Conservation (phyloP, 495 filamentous ascomycete species). For the Xylaria cubensis region DNA sequence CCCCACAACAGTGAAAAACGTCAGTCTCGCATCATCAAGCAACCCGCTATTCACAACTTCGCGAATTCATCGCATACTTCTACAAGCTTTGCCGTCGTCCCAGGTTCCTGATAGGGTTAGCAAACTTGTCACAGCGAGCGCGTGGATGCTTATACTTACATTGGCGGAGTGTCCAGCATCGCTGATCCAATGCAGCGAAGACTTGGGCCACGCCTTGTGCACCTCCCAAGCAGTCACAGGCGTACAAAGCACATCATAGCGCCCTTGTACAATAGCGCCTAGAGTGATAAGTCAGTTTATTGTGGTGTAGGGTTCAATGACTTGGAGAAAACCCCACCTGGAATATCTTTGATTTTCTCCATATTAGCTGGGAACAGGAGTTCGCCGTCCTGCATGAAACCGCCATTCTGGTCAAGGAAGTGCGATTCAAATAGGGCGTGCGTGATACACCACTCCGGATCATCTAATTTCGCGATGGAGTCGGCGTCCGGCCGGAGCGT, state of each 20-base stretch:
- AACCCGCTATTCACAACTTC: constrained; percentile 1
- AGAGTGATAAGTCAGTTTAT: background rate
- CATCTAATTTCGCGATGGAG: constrained; percentile 36
- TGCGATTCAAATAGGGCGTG: constrained; percentile 50
- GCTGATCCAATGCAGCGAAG: constrained; percentile 44
- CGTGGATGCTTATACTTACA: constrained; percentile 4
- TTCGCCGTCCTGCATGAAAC: constrained; percentile 47
- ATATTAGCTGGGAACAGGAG: constrained; percentile 43
- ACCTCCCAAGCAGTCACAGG: constrained; percentile 50
- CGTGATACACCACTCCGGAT: constrained; percentile 46
- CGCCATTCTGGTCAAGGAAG: constrained; percentile 47
- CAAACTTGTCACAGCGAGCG: background rate
- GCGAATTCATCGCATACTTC: constrained; percentile 20
- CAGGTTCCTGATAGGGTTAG: constrained; percentile 17
- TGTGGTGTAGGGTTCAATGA: background rate
- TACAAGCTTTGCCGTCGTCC: constrained; percentile 8
- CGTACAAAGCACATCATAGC: constrained; percentile 53
- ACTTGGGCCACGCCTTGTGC: constrained; percentile 47
- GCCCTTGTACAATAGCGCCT: constrained; percentile 49
- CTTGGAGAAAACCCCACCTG: constrained; percentile 35
- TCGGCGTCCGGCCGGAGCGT: constrained; percentile 36
- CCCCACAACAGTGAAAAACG: background rate
- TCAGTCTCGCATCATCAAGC: background rate
- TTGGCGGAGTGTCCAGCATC: constrained; percentile 45
- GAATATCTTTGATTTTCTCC: constrained; percentile 50